Percentiles rank a stretch among this genome's conserved stretches.
Evolutionary conservation across 768 basidiomycete genomes (phyloP).

Genomic region (Russula griseocarnosa): DNA sequence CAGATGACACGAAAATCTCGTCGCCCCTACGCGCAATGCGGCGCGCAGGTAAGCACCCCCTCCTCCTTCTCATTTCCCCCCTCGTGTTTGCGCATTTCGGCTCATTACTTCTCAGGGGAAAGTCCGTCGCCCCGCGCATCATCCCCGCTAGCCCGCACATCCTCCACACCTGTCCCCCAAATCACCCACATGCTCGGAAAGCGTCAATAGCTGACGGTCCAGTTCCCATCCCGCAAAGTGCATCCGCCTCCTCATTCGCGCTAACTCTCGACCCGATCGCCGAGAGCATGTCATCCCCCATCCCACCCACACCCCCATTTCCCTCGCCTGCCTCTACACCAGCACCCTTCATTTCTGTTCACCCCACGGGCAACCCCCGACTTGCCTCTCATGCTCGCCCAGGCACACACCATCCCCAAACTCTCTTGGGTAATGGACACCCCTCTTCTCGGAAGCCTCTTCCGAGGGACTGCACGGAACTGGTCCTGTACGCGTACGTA

Average conservation of each 20-base stretch:
- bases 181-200: slow-evolving; percentile 78
- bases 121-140: slow-evolving; percentile 17
- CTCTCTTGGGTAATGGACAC: slow-evolving; percentile 28
- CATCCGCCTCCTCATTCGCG: slow-evolving; percentile 35
- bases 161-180: slow-evolving; percentile 39
- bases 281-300: slow-evolving; percentile 31
- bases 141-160: slow-evolving; percentile 49
- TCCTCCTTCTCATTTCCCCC: no score
- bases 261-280: slow-evolving; percentile 38
- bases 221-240: slow-evolving; percentile 30
- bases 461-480: slow-evolving; percentile 39
- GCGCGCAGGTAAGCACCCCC: slow-evolving; percentile 9
- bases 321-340: slow-evolving; percentile 33
- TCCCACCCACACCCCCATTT: slow-evolving; percentile 34
- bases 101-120: slow-evolving; percentile 5
- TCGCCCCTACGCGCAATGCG: slow-evolving; percentile 21
- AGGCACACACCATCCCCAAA: slow-evolving; percentile 30
- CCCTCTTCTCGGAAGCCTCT: slow-evolving; percentile 18
- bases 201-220: slow-evolving; percentile 44
- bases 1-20: slow-evolving; percentile 9
- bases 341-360: slow-evolving; percentile 27
- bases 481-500: slow-evolving; percentile 82
- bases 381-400: slow-evolving; percentile 27
- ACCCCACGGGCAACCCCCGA: slow-evolving; percentile 15
- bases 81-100: not conserved